These are phyloP conservation scores for Ramalina intermedia DNA, from an alignment of 495 filamentous ascomycete genomes.

Conservation along the genomic window DNA sequence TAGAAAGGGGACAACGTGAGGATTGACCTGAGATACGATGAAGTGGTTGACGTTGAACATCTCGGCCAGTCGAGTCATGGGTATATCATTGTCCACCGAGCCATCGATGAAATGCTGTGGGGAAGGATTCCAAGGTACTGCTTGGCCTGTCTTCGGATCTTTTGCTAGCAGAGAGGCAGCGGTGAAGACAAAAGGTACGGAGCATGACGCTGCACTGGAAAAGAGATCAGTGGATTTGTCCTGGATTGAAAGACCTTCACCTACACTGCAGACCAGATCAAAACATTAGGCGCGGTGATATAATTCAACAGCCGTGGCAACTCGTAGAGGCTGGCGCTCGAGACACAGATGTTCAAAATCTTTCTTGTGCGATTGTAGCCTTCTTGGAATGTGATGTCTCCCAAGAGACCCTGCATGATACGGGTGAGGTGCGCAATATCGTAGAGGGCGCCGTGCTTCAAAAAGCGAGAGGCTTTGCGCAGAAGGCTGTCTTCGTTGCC, in stretches of 20 bases:
- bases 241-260: constrained; percentile 13
- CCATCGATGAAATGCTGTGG: constrained; percentile 83
- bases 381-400: constrained; percentile 88
- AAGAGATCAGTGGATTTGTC: constrained; percentile 13
- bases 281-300: constrained; percentile 79
- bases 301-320: constrained; percentile 81
- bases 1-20: constrained; percentile 82
- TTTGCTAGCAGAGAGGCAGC: constrained; percentile 67
- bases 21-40: constrained; percentile 93
- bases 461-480: constrained; percentile 54
- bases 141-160: constrained; percentile 64
- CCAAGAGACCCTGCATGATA: constrained; percentile 66
- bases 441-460: constrained; percentile 69
- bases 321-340: constrained; percentile 74
- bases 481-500: constrained; percentile 53
- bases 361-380: constrained; percentile 83
- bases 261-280: constrained; percentile 93
- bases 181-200: constrained; percentile 76
- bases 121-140: constrained; percentile 69
- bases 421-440: constrained; percentile 67
- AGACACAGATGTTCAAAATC: constrained; percentile 88
- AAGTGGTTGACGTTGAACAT: constrained; percentile 99
- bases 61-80: constrained; percentile 79
- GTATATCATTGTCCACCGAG: constrained; percentile 85
- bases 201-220: constrained; percentile 69